Base-by-base conservation (phyloP, 148 eudicot genomes). In the Diospyros lotus region DNA sequence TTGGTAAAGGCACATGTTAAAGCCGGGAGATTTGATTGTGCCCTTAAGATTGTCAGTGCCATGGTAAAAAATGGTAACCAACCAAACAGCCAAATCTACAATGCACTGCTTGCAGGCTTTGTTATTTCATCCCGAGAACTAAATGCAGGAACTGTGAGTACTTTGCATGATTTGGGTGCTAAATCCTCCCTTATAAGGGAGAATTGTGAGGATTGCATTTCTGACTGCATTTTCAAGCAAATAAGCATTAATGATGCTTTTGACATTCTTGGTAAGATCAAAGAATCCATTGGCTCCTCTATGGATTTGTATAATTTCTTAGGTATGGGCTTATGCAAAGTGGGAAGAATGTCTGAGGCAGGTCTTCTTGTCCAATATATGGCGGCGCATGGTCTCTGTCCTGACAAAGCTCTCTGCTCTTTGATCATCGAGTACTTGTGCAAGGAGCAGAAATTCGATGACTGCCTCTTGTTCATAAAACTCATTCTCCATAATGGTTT, bases 301-400 rank as follows among this genome's bases (percentile, higher is more conserved):
- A 3, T 60, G 64, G 79, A 71, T 7, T 39, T 67, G 50, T 54
- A 76, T 66, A 72, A 71, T 56, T 51, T 72, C 1, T 59, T 80
- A 55, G 64, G 44, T 39, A 72, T 64, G 69, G 80, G 83, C 63
- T 73, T 76, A 39, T 71, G 76, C 65, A 72, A 43, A 67, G 75
- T 68, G 61, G 83, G 80, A 58, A 50, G 83, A 66, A 66, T 76
- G 44, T 72, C 56, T 43, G 80, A 80, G 72, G 73, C 73, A 5
- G 76, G 64, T 72, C 8, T 50, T 42, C 64, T 80, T 6, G 45
- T 67, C 51, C 76, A 72, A 72, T 73, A 72, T 41, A 80, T 72
- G 83, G 71, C 46, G 73, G 61, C 51, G 38, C 1, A 17, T 59
- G 80, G 83, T 41, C 64, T 72, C 50, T 39, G 63, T 66, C 83